Evolutionary conservation across 129 eudicot species (phyloP), one percentile per base, ranked within the genome.

Genomic region (Glebionis coronaria): DNA sequence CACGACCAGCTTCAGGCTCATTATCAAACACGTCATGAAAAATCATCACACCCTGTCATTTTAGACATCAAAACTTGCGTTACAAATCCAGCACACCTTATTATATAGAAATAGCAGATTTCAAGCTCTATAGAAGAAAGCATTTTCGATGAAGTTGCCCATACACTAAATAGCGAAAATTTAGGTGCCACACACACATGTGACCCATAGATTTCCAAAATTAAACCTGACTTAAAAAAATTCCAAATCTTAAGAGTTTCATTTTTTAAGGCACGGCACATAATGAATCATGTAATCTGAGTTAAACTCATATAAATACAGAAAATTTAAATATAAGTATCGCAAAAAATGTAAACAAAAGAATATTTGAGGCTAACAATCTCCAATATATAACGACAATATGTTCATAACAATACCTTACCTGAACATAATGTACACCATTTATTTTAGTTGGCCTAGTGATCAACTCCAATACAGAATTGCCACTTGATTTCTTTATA

Each of bases 391-490:
- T 56, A 27, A 23, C 58, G 12, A 40, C 38, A 50, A 61, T 42
- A 47, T 63, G 62, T 44, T 68, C 13, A 12, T 65, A 67, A 76
- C 44, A 50, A 58, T 46, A 29, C 28, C 14, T 67, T 82, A 93
- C 98, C 95, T 93, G 97, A 78, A 93, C 97, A 86, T 93, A 93
- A 79, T 93, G 98, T 44, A 93, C 98, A 42, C 98, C 98, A 49
- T 79, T 81, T 74, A 93, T 86, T 78, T 93, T 93, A 66, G 98
- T 88, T 69, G 96, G 98, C 60, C 95, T 79, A 71, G 97, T 88
- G 49, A 93, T 65, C 67, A 93, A 81, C 69, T 93, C 98, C 59
- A 93, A 62, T 42, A 93, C 75, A 47, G 98, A 93, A 74, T 84
- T 82, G 31, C 98, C 98, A 58, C 85, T 81, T 58, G 90, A 93